A percentile compares a stretch with the other conserved stretches of the same genome.
Conservation (phyloP, 371 early-diverging fungal genomes). For the Neoconidiobolus thromboides region DNA sequence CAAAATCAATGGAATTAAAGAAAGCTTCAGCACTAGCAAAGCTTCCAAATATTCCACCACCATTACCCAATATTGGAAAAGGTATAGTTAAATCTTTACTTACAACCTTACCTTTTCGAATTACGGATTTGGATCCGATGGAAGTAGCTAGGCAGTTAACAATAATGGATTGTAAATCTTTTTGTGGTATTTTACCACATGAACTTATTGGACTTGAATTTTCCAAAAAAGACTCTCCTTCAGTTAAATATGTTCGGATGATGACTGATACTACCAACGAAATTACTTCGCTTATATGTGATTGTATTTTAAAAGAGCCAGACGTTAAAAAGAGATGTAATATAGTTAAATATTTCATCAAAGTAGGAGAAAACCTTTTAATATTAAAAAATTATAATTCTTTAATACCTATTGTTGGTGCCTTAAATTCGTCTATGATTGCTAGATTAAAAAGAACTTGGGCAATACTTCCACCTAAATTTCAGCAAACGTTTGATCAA, state of each 20-base stretch:
- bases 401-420: conserved; percentile 57
- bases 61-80: conserved; percentile 17
- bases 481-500: conserved; percentile 23
- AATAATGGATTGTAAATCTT: conserved; percentile 33
- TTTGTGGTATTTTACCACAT: conserved; percentile 33
- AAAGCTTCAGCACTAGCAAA: conserved; percentile 9
- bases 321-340: conserved; percentile 58
- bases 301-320: conserved; percentile 45
- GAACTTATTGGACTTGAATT: conserved; percentile 41
- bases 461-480: conserved; percentile 33
- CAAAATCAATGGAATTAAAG: conserved; percentile 6
- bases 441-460: conserved; percentile 52
- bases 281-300: conserved; percentile 43
- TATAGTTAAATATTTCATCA: conserved; percentile 68
- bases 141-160: conserved; percentile 65
- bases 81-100: conserved; percentile 10
- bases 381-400: conserved; percentile 61
- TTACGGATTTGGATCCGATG: conserved; percentile 46
- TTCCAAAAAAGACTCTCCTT: conserved; percentile 23
- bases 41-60: conserved; percentile 9
- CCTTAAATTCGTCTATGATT: conserved; percentile 53
- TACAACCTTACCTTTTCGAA: conserved; percentile 14
- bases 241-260: conserved; percentile 9
- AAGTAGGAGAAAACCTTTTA: conserved; percentile 8
- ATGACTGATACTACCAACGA: conserved; percentile 5